Percentiles rank a stretch among this genome's conserved stretches.
phyloP scores from a whole-genome alignment of 306 rosid genomes.

The Fragaria nilgerrensis region DNA sequence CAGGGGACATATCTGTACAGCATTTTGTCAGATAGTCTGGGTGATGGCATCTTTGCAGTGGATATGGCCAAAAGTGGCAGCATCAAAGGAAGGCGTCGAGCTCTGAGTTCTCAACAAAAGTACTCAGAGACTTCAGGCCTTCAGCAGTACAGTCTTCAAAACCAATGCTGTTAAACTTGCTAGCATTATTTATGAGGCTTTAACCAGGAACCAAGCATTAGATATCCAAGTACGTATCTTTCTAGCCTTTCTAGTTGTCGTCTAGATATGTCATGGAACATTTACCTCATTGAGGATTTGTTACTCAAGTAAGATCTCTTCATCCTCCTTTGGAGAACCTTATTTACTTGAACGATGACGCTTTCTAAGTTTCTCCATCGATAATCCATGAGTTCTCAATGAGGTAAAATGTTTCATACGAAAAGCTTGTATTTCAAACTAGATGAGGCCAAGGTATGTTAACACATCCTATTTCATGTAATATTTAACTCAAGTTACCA shows the following conservation, averaged over 20 bases:
- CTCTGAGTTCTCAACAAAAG: conserved; percentile 28
- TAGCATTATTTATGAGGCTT: conserved; percentile 23
- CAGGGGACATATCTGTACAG: conserved; percentile 24
- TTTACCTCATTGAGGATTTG: no score
- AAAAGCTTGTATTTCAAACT: no score
- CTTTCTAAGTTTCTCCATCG: background rate
- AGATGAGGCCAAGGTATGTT: no score
- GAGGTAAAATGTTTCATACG: no score
- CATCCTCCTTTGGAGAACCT: no score
- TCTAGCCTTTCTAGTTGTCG: no score
- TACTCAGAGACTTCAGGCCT: conserved; percentile 14
- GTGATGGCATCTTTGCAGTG: conserved; percentile 24
- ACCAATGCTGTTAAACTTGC: conserved; percentile 23
- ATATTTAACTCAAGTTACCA: no score
- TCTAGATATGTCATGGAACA: no score
- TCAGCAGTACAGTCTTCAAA: conserved; percentile 23
- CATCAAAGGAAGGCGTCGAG: conserved; percentile 33
- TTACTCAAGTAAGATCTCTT: no score
- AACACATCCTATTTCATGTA: no score
- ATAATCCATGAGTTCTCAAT: no score
- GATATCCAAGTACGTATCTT: conserved; percentile 26
- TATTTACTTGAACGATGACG: no score
- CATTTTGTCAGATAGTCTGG: conserved; percentile 16
- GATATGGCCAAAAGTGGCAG: conserved; percentile 34
- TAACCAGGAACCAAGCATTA: background rate